These are phyloP conservation scores for Salvia splendens DNA, from an alignment of 257 asterid genomes.

Conservation along the genomic window DNA sequence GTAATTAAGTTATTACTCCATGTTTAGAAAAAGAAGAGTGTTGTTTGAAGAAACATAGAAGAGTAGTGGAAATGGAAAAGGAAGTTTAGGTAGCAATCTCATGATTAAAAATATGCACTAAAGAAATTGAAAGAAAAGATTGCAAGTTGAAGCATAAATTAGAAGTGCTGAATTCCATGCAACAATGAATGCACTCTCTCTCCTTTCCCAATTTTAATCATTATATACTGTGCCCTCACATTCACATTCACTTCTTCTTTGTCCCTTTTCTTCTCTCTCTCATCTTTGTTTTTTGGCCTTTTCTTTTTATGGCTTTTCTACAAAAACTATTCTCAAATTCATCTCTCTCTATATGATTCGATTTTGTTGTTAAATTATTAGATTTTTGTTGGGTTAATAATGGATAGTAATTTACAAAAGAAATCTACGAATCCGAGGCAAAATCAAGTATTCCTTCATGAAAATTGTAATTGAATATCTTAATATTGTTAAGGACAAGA, in stretches of 20 bases:
- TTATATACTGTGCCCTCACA: slow-evolving; percentile 35
- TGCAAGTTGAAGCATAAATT: slow-evolving; percentile 61
- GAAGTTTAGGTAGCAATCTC: slow-evolving; percentile 54
- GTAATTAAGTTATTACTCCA: not conserved
- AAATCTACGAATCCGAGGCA: no score
- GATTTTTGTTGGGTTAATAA: not conserved
- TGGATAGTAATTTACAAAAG: not conserved
- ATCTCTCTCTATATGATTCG: not conserved
- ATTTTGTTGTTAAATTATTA: not conserved
- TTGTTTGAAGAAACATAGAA: not conserved
- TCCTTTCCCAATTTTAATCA: slow-evolving; percentile 53
- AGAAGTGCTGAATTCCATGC: slow-evolving; percentile 90
- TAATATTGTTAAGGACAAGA: no score
- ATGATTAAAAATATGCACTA: slow-evolving; percentile 52
- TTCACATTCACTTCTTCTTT: slow-evolving; percentile 31
- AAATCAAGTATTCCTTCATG: not conserved
- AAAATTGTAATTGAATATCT: no score
- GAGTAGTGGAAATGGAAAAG: slow-evolving; percentile 45
- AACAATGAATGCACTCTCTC: slow-evolving; percentile 67
- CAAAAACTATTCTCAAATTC: not conserved
- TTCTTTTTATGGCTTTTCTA: not conserved
- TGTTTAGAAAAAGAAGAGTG: not conserved
- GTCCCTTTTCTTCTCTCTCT: slow-evolving; percentile 21
- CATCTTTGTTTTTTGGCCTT: not conserved
- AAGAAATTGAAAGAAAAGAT: slow-evolving; percentile 49